These are phyloP conservation scores for carrot (Daucus carota) DNA, from an alignment of 129 eudicot species.

Conservation along the genomic window DH1_v3.0 NC_030381.2:5863001-5863500, in stretches of 20 bases:
- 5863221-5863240: slow-evolving; percentile 19
- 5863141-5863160: slow-evolving; percentile 36
- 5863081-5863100: background rate
- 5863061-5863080: slow-evolving; percentile 38
- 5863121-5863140: slow-evolving; percentile 31
- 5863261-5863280: slow-evolving; percentile 6
- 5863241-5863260: slow-evolving; percentile 12
- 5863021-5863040: background rate
- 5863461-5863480: slow-evolving; percentile 19
- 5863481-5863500: slow-evolving; percentile 10
- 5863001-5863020: background rate
- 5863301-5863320: background rate
- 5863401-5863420: slow-evolving; percentile 19
- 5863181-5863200: slow-evolving; percentile 30
- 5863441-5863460: slow-evolving; percentile 7
- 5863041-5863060: slow-evolving; percentile 9
- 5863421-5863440: background rate
- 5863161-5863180: slow-evolving; percentile 38
- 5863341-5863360: slow-evolving; percentile 11
- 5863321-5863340: slow-evolving; percentile 13
- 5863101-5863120: background rate
- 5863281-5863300: background rate
- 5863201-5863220: slow-evolving; percentile 16
- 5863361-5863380: background rate
- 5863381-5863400: slow-evolving; percentile 3